Evolutionary conservation across 257 asterid species (phyloP), one percentile per base, ranked within the genome.

Genomic region (Fraxinus americana): DNA sequence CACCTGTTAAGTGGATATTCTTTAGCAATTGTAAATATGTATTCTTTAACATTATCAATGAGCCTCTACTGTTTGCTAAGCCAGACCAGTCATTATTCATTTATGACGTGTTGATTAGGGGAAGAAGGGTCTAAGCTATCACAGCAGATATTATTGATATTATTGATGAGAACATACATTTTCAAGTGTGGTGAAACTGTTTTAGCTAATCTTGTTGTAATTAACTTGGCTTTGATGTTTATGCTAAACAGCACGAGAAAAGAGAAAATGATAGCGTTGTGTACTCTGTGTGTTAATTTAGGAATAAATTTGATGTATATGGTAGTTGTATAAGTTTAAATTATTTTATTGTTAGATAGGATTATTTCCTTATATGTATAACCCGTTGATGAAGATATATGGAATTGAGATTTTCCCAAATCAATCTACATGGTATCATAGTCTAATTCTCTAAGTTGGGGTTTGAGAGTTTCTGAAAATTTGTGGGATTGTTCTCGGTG

Each of bases 11-110:
- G 39, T 54, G 29, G 72, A 38, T 29, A 69, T 50, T 71, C 67
- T 36, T 72, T 71, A 57, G 69, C 68, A 50, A 63, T 70, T 78
- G 76, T 71, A 43, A 50, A 54, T 67, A 45, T 65, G 69, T 76
- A 71, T 50, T 75, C 76, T 75, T 72, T 59, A 32, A 78, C 34
- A 35, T 59, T 7, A 59, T 27, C n/a, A 11, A 23, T 25, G 3
- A 11, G 19, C 8, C 36, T 25, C 19, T 63, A 25, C 19, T 63
- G 7, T 35, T 36, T 63, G 69, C 35, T 63, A 25, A 63, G 69
- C 16, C 36, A 0, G 69, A 27, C 34, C 10, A 63, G 36, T 63
- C 19, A 11, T 63, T 63, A 12, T 27, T 59, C 2, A 10, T 11
- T 27, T 27, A 11, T 63, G 36, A 32, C 19, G 4, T 63, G 69